Evolutionary conservation across 306 rosid genomes (phyloP).

Genomic region (Dalbergia oliveri): DNA sequence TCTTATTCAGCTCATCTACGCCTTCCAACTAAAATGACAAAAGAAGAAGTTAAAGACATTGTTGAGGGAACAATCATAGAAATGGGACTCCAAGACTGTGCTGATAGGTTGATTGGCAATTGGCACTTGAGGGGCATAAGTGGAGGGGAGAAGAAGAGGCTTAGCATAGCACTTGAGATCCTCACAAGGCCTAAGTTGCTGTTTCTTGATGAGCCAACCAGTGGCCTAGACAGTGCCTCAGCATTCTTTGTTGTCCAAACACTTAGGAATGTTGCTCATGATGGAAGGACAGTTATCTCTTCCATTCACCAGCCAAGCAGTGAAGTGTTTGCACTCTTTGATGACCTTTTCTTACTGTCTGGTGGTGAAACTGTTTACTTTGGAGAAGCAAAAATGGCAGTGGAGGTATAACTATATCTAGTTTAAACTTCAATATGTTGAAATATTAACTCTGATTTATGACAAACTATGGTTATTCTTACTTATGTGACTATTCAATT

Average conservation of each 20-base stretch:
- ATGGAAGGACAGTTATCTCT: slow-evolving; percentile 82
- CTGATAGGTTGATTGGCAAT: slow-evolving; percentile 74
- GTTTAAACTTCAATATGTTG: background rate
- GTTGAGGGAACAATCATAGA: slow-evolving; percentile 80
- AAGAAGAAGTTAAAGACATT: slow-evolving; percentile 62
- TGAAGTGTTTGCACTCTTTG: slow-evolving; percentile 90
- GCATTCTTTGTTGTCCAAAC: slow-evolving; percentile 88
- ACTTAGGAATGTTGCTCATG: slow-evolving; percentile 77
- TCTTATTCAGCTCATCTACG: slow-evolving; percentile 74
- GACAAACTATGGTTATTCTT: background rate
- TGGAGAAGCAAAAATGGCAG: slow-evolving; percentile 83
- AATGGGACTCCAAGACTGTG: slow-evolving; percentile 93
- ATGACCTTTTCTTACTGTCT: slow-evolving; percentile 82
- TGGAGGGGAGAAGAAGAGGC: slow-evolving; percentile 90
- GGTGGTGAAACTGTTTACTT: slow-evolving; percentile 86
- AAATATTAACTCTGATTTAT: too few species aligned
- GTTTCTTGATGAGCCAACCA: slow-evolving; percentile 90
- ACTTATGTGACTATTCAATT: background rate
- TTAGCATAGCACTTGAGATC: slow-evolving; percentile 88
- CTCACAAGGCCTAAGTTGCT: slow-evolving; percentile 77
- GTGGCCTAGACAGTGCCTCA: slow-evolving; percentile 91
- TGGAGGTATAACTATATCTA: slow-evolving; percentile 56
- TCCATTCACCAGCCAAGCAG: slow-evolving; percentile 91
- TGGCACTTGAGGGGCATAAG: slow-evolving; percentile 90
- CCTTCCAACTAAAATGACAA: slow-evolving; percentile 62